phyloP scores from a whole-genome alignment of 1,284 basidiomycete species.

The Fomitopsis schrenkii region DNA sequence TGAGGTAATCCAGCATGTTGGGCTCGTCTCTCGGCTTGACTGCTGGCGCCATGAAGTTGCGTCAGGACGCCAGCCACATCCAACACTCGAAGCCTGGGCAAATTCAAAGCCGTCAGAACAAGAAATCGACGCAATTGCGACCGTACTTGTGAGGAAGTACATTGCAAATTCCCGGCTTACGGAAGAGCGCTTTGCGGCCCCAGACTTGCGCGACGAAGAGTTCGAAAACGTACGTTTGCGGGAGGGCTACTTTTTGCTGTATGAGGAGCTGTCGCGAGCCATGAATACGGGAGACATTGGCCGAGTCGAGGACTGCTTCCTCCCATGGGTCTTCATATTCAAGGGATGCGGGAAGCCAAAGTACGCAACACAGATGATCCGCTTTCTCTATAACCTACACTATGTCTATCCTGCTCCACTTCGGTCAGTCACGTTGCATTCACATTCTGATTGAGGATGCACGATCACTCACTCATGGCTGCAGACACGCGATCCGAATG shows the following conservation, averaged over 20 bases:
- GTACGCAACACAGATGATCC: slow-evolving; percentile 25
- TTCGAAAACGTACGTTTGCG: slow-evolving; percentile 27
- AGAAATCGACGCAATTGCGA: not conserved
- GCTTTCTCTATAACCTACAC: slow-evolving; percentile 24
- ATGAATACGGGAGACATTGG: slow-evolving; percentile 35
- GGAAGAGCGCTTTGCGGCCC: not conserved
- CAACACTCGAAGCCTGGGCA: not conserved
- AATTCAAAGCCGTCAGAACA: not conserved
- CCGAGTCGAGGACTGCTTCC: slow-evolving; percentile 24
- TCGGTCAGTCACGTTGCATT: slow-evolving; percentile 10
- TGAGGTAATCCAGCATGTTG: slow-evolving; percentile 28
- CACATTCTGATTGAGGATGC: too few relatives aligned
- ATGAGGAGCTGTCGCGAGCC: slow-evolving; percentile 28
- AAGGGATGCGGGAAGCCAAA: slow-evolving; percentile 30
- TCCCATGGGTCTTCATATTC: slow-evolving; percentile 30
- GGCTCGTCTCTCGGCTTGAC: slow-evolving; percentile 15
- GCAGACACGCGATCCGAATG: not conserved
- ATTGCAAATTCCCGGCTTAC: not conserved
- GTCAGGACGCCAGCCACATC: not conserved
- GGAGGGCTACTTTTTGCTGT: slow-evolving; percentile 28
- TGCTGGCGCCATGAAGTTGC: not conserved
- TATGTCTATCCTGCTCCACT: slow-evolving; percentile 27
- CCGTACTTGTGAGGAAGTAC: not conserved
- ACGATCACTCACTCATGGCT: not conserved
- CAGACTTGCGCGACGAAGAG: slow-evolving; percentile 22